Conservation (phyloP, 495 filamentous ascomycete genomes). For the Penicillium goetzii region DNA sequence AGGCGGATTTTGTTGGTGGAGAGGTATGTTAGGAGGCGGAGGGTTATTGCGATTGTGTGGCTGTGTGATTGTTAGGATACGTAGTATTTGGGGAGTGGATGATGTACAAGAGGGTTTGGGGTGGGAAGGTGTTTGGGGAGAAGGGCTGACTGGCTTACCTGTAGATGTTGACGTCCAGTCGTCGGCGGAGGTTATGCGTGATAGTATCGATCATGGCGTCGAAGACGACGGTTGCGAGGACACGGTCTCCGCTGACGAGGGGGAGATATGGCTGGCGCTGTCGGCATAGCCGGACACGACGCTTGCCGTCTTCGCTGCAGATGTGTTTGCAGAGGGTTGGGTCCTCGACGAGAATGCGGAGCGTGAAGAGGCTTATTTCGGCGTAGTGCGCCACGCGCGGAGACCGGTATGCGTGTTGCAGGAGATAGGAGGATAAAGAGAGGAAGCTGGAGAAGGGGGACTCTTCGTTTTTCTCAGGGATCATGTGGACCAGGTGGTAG, state of each 20-base stretch:
- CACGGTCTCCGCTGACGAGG: constrained; percentile 67
- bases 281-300: constrained; percentile 80
- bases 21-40: constrained; percentile 81
- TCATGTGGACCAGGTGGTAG: constrained; percentile 72
- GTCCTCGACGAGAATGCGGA: constrained; percentile 90
- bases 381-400: constrained; percentile 76
- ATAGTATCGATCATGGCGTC: constrained; percentile 88
- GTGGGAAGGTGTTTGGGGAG: neutral
- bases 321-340: constrained; percentile 80
- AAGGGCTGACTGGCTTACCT: constrained; percentile 42
- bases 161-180: constrained; percentile 84
- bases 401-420: constrained; percentile 91
- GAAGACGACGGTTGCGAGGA: constrained; percentile 73
- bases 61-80: constrained; percentile 25
- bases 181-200: constrained; percentile 88
- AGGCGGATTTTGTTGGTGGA: constrained; percentile 76
- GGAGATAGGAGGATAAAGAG: constrained; percentile 87
- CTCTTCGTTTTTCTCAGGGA: constrained; percentile 65
- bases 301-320: constrained; percentile 78
- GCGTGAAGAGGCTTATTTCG: constrained; percentile 76
- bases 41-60: constrained; percentile 70
- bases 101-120: neutral
- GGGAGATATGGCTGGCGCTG: constrained; percentile 91
- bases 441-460: constrained; percentile 80
- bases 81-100: neutral